Conservation (phyloP, 2,329 filamentous ascomycete species). For the Diatrype stigma region DNA sequence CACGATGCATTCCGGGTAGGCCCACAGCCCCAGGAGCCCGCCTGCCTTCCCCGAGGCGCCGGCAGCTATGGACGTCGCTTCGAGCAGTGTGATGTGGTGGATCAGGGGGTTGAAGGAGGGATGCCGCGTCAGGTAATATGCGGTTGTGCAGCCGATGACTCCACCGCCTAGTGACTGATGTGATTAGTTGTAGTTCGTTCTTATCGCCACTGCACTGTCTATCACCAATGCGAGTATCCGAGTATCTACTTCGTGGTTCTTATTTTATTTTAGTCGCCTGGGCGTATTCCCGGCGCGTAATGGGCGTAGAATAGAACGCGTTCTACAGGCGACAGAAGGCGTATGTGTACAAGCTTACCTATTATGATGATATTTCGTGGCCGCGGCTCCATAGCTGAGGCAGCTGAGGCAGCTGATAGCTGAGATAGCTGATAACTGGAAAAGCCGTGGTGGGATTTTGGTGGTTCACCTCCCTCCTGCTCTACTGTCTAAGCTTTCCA, state of each 20-base stretch:
- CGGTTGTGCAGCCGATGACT: constrained; percentile 86
- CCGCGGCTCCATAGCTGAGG: neutral
- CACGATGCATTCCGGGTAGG: constrained; percentile 80
- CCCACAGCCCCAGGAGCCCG: constrained; percentile 85
- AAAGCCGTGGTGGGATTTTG: no score
- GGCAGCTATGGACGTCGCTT: constrained; percentile 81
- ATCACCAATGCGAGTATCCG: neutral
- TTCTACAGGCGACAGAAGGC: no score
- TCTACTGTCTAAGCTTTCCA: neutral
- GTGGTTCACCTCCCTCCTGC: no score
- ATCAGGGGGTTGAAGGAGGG: constrained; percentile 69
- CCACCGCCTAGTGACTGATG: constrained; percentile 63
- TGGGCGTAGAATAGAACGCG: neutral
- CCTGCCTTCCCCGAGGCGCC: constrained; percentile 94
- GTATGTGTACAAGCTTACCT: neutral
- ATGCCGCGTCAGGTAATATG: constrained; percentile 87
- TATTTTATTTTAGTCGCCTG: no score
- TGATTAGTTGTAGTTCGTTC: constrained; percentile 1
- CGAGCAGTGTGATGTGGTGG: constrained; percentile 80
- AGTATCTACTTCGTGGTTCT: no score
- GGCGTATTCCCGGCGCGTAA: no score
- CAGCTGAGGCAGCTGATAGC: no score
- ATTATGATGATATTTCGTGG: constrained; percentile 1
- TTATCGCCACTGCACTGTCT: constrained; percentile 1
- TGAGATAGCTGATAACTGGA: no score